A percentile compares a stretch with the other conserved stretches of the same genome.
phyloP scores from a whole-genome alignment of 140 eudicot genomes.

The Eryngium alpinum region DNA sequence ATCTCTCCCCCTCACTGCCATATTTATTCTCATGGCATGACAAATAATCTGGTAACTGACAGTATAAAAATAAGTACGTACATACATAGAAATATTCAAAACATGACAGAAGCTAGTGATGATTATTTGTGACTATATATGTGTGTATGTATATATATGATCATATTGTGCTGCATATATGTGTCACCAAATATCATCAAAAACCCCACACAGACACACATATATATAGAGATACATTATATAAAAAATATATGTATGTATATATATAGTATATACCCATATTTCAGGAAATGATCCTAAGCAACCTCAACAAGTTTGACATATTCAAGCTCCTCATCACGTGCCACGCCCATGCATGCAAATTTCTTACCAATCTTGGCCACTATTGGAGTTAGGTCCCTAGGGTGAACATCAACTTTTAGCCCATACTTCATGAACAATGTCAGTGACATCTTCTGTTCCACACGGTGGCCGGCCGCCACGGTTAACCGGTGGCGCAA shows the following conservation, averaged over 20 bases:
- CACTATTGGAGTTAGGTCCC: conserved; percentile 47
- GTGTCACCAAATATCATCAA: conserved; percentile 10
- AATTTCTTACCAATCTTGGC: conserved; percentile 24
- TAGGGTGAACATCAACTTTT: conserved; percentile 39
- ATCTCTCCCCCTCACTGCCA: neutral
- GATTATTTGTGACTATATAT: conserved; percentile 1
- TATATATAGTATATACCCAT: neutral
- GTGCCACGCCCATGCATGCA: conserved; percentile 7
- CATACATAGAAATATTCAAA: conserved; percentile 3
- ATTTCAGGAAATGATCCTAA: neutral
- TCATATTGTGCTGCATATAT: neutral
- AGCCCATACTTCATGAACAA: conserved; percentile 55
- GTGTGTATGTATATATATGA: neutral
- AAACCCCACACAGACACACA: neutral
- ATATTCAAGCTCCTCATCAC: conserved; percentile 21
- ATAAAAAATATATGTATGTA: neutral
- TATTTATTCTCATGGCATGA: neutral
- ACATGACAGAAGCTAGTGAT: conserved; percentile 7
- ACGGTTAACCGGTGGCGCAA: conserved; percentile 48
- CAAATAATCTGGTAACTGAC: neutral
- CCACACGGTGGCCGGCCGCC: conserved; percentile 53
- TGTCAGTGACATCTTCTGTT: conserved; percentile 52
- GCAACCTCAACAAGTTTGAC: conserved; percentile 14
- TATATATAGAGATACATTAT: neutral
- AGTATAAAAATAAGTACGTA: neutral